These are phyloP conservation scores for Bertia moriformis DNA, from an alignment of 2,329 filamentous ascomycete species.

Conservation along the genomic window DNA sequence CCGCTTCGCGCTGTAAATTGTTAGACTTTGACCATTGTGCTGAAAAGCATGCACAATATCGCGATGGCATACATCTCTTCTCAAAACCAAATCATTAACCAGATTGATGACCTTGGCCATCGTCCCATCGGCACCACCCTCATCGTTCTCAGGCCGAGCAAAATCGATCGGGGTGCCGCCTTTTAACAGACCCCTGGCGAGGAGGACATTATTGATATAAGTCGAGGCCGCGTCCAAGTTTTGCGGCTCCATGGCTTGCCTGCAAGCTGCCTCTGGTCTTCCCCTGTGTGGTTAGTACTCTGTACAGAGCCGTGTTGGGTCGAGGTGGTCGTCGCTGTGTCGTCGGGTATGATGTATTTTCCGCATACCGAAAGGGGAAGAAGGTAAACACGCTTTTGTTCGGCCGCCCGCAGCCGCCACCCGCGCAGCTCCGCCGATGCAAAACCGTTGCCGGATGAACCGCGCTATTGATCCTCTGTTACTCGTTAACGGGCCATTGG, in stretches of 20 bases:
- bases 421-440: slow-evolving; percentile 8
- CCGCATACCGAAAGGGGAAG: slow-evolving; percentile 19
- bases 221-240: slow-evolving; percentile 53
- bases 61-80: slow-evolving; percentile 59
- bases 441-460: too few relatives aligned
- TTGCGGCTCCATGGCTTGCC: slow-evolving; percentile 24
- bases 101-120: slow-evolving; percentile 84
- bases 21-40: slow-evolving; percentile 19
- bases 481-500: too few relatives aligned
- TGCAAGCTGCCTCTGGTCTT: slow-evolving; percentile 5
- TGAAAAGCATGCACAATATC: slow-evolving; percentile 17
- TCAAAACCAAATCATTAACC: slow-evolving; percentile 80
- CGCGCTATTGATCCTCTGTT: too few relatives aligned
- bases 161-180: slow-evolving; percentile 73
- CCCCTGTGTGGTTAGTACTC: slow-evolving; percentile 2
- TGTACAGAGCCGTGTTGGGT: too few relatives aligned
- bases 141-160: slow-evolving; percentile 50
- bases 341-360: too few relatives aligned
- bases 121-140: slow-evolving; percentile 48
- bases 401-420: slow-evolving; percentile 8
- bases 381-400: slow-evolving; percentile 21
- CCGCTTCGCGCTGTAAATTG: slow-evolving; percentile 61
- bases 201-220: slow-evolving; percentile 60
- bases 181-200: slow-evolving; percentile 48
- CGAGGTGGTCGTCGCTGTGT: too few relatives aligned